These are phyloP conservation scores for Suhomyces emberorum DNA, from an alignment of 805 yeast genomes.

Conservation along the genomic window DNA sequence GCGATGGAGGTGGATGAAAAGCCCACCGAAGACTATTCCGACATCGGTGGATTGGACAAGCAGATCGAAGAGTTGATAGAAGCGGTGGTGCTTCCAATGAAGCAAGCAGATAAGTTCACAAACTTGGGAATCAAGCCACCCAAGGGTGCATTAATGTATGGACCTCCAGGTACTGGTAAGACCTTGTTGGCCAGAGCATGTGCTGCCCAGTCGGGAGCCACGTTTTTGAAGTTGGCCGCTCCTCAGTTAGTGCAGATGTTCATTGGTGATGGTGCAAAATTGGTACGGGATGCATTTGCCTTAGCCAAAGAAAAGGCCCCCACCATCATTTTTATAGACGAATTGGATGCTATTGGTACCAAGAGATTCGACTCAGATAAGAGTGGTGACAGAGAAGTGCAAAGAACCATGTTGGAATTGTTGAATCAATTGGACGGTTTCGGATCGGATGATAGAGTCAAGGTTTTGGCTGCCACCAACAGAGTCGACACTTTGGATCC, in stretches of 20 bases:
- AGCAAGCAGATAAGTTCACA: conserved; percentile 94
- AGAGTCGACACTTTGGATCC: conserved; percentile 99
- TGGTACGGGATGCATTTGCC: conserved; percentile 46
- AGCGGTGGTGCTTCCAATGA: conserved; percentile 98
- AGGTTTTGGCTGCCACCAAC: conserved; percentile 96
- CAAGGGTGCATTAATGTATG: conserved; percentile 47
- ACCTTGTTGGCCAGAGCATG: conserved; percentile 47
- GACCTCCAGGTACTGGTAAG: conserved; percentile 49
- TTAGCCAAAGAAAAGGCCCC: conserved; percentile 48
- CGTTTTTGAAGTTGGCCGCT: conserved; percentile 44
- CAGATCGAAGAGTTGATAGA: conserved; percentile 98
- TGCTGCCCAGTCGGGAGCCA: conserved; percentile 47
- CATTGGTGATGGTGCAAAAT: conserved; percentile 46
- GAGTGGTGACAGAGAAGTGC: conserved; percentile 46
- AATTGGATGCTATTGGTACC: conserved; percentile 47
- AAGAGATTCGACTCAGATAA: conserved; percentile 45
- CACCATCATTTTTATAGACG: conserved; percentile 45
- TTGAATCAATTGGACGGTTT: conserved; percentile 77
- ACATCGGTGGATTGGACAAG: conserved; percentile 97
- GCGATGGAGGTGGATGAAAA: conserved; percentile 99
- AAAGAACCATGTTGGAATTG: conserved; percentile 48
- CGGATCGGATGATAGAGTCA: conserved; percentile 94
- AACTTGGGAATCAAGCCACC: conserved; percentile 81
- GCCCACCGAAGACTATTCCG: conserved; percentile 95
- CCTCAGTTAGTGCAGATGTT: conserved; percentile 48